Percentiles rank a stretch among this genome's conserved stretches.
phyloP scores from a whole-genome alignment of 2,329 filamentous ascomycete species.

The Nemania sp. region DNA sequence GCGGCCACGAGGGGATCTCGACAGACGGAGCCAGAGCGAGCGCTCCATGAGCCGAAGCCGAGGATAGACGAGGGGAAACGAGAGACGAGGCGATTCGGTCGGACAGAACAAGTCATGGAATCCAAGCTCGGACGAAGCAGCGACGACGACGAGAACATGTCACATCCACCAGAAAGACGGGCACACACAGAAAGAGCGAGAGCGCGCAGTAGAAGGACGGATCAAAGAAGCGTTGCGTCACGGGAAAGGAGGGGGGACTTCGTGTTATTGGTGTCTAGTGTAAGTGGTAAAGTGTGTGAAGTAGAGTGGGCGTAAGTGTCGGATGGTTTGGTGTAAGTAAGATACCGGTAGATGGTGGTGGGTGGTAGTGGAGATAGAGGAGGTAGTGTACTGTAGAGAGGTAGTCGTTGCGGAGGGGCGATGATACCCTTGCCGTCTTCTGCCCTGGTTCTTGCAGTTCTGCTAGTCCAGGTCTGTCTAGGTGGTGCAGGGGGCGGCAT shows the following conservation, averaged over 20 bases:
- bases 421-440: constrained; percentile 25
- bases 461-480: too few relatives aligned
- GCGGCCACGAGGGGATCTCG: constrained; percentile 19
- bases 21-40: constrained; percentile 11
- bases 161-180: constrained; percentile 32
- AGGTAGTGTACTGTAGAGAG: constrained; percentile 15
- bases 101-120: constrained; percentile 22
- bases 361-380: too few relatives aligned
- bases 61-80: constrained; percentile 29
- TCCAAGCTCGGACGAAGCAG: constrained; percentile 24
- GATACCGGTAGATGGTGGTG: too few relatives aligned
- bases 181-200: constrained; percentile 27
- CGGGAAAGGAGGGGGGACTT: constrained; percentile 21
- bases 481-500: not conserved
- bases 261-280: too few relatives aligned
- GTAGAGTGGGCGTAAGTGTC: too few relatives aligned
- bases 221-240: constrained; percentile 32
- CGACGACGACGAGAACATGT: constrained; percentile 28
- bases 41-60: constrained; percentile 35
- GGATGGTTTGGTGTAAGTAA: too few relatives aligned
- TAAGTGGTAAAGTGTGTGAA: too few relatives aligned
- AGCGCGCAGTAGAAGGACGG: constrained; percentile 9
- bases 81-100: constrained; percentile 27
- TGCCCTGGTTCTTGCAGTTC: constrained; percentile 7
- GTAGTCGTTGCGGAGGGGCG: constrained; percentile 13